Conservation (phyloP, 139 green algal species). For the Chlorella sp. region DNA sequence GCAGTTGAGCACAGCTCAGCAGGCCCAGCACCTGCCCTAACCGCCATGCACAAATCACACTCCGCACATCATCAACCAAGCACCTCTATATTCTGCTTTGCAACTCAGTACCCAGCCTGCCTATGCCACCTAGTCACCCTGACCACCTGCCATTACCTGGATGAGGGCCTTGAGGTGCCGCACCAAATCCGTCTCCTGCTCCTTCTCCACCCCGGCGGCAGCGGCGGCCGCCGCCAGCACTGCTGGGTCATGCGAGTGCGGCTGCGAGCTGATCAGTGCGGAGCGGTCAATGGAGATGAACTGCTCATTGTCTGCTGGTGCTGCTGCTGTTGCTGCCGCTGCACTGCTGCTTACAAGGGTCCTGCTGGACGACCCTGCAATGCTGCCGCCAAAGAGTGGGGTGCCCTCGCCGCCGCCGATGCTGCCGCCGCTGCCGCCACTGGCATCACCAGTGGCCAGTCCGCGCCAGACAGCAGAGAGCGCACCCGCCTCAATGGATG, state of each 20-base stretch:
- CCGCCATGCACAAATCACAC: no score
- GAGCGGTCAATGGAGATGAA: slow-evolving; percentile 56
- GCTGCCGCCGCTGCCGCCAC: neutral
- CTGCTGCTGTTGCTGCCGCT: neutral
- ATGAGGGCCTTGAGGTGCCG: slow-evolving; percentile 64
- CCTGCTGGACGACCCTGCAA: neutral
- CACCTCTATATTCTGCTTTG: no score
- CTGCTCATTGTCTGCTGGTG: neutral
- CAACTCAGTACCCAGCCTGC: no score
- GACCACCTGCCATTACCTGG: slow-evolving; percentile 5
- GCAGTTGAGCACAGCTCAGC: no score
- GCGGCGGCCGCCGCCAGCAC: neutral
- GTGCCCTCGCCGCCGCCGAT: neutral
- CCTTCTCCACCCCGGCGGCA: slow-evolving; percentile 29
- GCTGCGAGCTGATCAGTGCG: slow-evolving; percentile 17
- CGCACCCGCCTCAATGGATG: neutral
- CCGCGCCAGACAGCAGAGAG: neutral
- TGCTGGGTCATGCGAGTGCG: slow-evolving; percentile 32
- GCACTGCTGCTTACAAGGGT: neutral
- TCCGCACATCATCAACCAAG: no score
- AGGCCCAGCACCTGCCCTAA: no score
- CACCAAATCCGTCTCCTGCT: slow-evolving; percentile 59
- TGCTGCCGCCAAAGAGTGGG: neutral
- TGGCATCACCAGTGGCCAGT: neutral
- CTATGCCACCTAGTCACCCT: no score